These are phyloP conservation scores for Kwoniella sp. DNA, from an alignment of 768 basidiomycete species.

Conservation along the genomic window DNA sequence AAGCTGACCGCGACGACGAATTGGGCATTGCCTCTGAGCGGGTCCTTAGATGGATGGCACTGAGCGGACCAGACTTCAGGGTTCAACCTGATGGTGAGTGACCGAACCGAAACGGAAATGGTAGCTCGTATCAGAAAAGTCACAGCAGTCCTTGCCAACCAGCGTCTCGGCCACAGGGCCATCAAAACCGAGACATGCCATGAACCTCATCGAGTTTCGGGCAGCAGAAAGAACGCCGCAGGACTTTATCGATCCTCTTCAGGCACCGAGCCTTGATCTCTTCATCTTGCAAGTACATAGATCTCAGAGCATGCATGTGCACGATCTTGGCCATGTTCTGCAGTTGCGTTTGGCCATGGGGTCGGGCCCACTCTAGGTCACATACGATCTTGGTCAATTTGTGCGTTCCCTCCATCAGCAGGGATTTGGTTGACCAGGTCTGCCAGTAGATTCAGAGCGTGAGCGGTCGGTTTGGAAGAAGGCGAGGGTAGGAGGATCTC, in stretches of 20 bases:
- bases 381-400: too few relatives aligned
- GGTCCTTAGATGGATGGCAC: conserved; percentile 11
- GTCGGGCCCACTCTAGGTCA: conserved; percentile 2
- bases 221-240: conserved; percentile 8
- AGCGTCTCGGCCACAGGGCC: too few relatives aligned
- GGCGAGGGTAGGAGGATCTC: conserved; percentile 12
- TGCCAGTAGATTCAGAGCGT: background rate
- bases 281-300: background rate
- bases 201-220: conserved; percentile 9
- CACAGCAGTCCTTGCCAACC: too few relatives aligned
- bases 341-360: conserved; percentile 17
- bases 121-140: too few relatives aligned
- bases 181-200: too few relatives aligned
- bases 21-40: conserved; percentile 8
- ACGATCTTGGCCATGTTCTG: background rate
- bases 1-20: conserved; percentile 17
- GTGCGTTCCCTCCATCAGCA: too few relatives aligned
- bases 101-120: background rate
- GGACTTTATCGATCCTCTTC: conserved; percentile 8
- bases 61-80: conserved; percentile 17
- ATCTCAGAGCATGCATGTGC: background rate
- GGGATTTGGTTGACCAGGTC: conserved; percentile 1
- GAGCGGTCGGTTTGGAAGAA: background rate
- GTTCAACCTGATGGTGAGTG: conserved; percentile 6
- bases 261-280: background rate